Percentiles rank a stretch among this genome's conserved stretches.
phyloP scores from a whole-genome alignment of 352 stramenopile genomes.

The Saprolegnia diclina region DNA sequence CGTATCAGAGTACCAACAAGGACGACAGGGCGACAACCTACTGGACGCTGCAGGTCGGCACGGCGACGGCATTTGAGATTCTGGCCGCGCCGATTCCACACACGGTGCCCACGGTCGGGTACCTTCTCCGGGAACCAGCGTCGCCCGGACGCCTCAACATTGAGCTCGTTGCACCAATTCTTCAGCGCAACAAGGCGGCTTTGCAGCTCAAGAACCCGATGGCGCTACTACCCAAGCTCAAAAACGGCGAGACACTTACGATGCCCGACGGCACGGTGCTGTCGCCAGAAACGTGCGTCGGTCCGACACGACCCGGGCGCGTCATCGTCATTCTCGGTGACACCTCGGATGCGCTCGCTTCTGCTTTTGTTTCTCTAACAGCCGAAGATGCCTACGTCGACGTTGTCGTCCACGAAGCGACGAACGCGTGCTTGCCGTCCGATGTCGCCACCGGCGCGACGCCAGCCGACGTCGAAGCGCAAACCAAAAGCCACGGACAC shows the following conservation, averaged over 20 bases:
- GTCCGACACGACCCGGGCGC: conserved; percentile 42
- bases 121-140: conserved; percentile 63
- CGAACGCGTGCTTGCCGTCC: conserved; percentile 43
- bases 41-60: not conserved
- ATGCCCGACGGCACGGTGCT: conserved; percentile 30
- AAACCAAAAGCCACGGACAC: conserved; percentile 43
- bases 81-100: conserved; percentile 78
- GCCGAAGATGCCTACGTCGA: conserved; percentile 40
- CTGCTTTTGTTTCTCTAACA: conserved; percentile 18
- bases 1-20: not conserved
- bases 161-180: conserved; percentile 47
- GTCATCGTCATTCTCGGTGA: conserved; percentile 85
- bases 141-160: conserved; percentile 49
- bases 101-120: conserved; percentile 75
- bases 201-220: conserved; percentile 30
- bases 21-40: not conserved
- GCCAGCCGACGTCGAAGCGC: conserved; percentile 14
- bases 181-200: conserved; percentile 45
- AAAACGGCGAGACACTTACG: conserved; percentile 3
- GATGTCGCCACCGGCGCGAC: conserved; percentile 3
- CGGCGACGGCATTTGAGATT: conserved; percentile 12
- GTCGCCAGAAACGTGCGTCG: conserved; percentile 48
- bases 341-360: conserved; percentile 51
- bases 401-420: conserved; percentile 87
- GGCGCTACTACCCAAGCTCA: conserved; percentile 2